Conservation (phyloP, 345 rosid genomes). For the Citrus mangshanensis region DNA sequence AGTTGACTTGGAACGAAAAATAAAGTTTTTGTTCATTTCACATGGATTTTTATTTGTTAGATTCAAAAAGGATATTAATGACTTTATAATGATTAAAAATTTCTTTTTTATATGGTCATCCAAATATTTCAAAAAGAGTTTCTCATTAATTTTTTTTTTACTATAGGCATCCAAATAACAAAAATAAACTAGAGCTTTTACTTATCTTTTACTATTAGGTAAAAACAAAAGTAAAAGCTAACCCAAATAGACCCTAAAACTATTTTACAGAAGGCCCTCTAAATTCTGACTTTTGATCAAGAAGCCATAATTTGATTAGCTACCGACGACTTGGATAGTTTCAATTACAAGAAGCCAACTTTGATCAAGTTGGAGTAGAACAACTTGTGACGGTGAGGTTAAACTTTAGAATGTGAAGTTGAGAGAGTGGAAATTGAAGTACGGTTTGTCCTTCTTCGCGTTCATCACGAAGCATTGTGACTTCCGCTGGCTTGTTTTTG, state of each 20-base stretch:
- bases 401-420: conserved; percentile 46
- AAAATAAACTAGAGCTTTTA: too few relatives aligned
- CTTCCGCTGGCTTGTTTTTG: conserved; percentile 39
- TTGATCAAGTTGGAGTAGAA: neutral
- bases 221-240: too few relatives aligned
- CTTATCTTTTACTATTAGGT: too few relatives aligned
- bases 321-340: neutral
- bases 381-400: neutral
- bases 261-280: neutral
- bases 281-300: neutral
- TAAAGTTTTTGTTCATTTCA: too few relatives aligned
- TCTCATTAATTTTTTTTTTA: too few relatives aligned
- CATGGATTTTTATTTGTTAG: too few relatives aligned
- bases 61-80: too few relatives aligned
- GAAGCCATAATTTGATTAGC: neutral
- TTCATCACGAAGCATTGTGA: conserved; percentile 22
- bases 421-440: conserved; percentile 55
- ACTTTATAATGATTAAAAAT: too few relatives aligned
- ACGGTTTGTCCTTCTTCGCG: conserved; percentile 25
- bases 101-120: too few relatives aligned
- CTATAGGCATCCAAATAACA: too few relatives aligned
- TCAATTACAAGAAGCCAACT: neutral
- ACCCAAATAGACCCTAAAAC: neutral
- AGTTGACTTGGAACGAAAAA: too few relatives aligned
- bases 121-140: too few relatives aligned